phyloP scores from a whole-genome alignment of 768 basidiomycete species.

The Paxillus ammoniavirescens region DNA sequence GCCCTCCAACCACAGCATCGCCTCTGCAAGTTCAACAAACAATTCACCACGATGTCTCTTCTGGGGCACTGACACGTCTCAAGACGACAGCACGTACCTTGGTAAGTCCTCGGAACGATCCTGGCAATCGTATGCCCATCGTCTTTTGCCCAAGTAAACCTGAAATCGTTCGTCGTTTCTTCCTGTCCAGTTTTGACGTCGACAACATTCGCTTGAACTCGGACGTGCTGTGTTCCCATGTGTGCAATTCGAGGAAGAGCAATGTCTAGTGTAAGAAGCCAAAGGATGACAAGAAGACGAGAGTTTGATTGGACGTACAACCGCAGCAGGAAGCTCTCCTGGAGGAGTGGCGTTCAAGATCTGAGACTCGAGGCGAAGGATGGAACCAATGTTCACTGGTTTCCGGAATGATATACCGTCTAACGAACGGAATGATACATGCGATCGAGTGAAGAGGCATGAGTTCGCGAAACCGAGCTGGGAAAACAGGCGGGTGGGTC shows the following conservation, averaged over 20 bases:
- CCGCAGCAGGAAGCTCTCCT: slow-evolving; percentile 39
- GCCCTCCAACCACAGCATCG: slow-evolving; percentile 85
- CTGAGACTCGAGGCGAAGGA: slow-evolving; percentile 69
- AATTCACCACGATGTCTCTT: slow-evolving; percentile 1
- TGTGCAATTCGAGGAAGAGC: not conserved
- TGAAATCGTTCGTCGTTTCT: slow-evolving; percentile 71
- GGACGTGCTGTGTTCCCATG: slow-evolving; percentile 52
- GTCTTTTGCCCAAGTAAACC: slow-evolving; percentile 68
- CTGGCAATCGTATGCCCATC: slow-evolving; percentile 36
- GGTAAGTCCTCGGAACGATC: slow-evolving; percentile 69
- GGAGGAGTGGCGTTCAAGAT: slow-evolving; percentile 54
- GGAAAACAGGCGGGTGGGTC: not conserved
- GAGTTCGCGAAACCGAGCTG: slow-evolving; percentile 76
- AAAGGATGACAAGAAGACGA: not conserved
- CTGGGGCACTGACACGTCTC: not conserved
- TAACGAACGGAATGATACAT: slow-evolving; percentile 70
- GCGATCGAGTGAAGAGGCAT: slow-evolving; percentile 63
- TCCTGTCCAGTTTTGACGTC: slow-evolving; percentile 64
- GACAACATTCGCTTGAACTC: slow-evolving; percentile 70
- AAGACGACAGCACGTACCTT: slow-evolving; percentile 39
- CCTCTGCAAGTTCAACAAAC: slow-evolving; percentile 45
- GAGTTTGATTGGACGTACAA: slow-evolving; percentile 45
- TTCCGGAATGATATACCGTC: slow-evolving; percentile 78
- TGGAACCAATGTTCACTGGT: slow-evolving; percentile 83
- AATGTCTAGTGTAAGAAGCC: not conserved